Conservation (phyloP, 2,329 filamentous ascomycete species). For the Sclerotinia nivalis region DNA sequence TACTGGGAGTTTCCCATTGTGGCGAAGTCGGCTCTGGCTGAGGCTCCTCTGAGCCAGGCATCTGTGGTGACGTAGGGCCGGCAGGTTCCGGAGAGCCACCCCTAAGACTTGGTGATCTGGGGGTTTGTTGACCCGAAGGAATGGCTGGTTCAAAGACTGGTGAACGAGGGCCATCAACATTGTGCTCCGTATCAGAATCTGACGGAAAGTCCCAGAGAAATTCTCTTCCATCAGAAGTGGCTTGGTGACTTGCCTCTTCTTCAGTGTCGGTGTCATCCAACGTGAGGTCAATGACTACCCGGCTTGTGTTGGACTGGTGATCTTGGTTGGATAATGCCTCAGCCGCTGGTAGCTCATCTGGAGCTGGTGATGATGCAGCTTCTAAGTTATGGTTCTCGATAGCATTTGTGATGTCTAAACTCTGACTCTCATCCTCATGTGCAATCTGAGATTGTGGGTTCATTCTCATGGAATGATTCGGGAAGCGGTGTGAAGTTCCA, state of each 20-base stretch:
- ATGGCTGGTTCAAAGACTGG: too few species aligned
- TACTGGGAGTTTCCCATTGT: too few species aligned
- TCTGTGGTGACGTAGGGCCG: neutral
- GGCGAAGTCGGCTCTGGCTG: neutral
- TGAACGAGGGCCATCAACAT: too few species aligned
- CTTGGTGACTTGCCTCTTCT: neutral
- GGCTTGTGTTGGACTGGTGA: neutral
- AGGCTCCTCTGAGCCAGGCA: neutral
- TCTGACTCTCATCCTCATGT: neutral
- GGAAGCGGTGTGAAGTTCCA: neutral
- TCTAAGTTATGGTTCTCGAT: neutral
- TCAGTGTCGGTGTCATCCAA: neutral
- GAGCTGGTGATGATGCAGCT: neutral
- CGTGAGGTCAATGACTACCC: neutral
- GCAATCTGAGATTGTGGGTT: neutral
- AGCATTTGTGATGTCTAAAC: neutral
- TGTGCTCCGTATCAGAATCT: too few species aligned
- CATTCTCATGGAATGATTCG: neutral
- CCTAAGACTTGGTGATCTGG: neutral
- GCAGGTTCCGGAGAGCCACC: neutral
- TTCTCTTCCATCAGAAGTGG: neutral
- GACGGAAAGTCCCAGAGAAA: too few species aligned
- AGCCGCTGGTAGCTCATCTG: neutral
- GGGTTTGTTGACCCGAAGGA: too few species aligned
- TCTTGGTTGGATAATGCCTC: neutral